A percentile compares a stretch with the other conserved stretches of the same genome.
Evolutionary conservation across 306 rosid genomes (phyloP).

Genomic region (Glycine tomentella): DNA sequence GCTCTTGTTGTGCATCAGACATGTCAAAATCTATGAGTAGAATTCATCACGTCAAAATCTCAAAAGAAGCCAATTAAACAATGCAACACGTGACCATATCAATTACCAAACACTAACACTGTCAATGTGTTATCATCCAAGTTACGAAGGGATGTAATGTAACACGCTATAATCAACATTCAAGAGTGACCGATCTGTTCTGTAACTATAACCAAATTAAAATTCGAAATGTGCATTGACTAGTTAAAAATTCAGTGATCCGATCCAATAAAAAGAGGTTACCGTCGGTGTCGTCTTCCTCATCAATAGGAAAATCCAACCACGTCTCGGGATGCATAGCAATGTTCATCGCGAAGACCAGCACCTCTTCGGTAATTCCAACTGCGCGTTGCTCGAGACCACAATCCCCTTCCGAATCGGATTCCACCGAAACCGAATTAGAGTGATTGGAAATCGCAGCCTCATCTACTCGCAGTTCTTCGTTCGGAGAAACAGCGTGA

Average conservation of each 20-base stretch:
- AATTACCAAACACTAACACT: conserved; percentile 6
- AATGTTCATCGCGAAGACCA: conserved; percentile 82
- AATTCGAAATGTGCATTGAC: conserved; percentile 7
- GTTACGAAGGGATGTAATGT: background rate
- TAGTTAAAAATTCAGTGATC: background rate
- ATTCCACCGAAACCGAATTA: conserved; percentile 33
- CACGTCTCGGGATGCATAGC: conserved; percentile 99
- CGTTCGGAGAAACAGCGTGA: conserved; percentile 27
- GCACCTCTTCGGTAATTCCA: conserved; percentile 88
- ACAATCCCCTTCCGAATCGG: conserved; percentile 47
- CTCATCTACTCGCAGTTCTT: background rate
- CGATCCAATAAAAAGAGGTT: conserved; percentile 20
- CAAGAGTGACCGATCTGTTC: background rate
- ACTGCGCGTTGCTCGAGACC: conserved; percentile 50
- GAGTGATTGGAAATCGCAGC: conserved; percentile 34
- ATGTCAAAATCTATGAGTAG: conserved; percentile 77
- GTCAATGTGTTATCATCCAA: background rate
- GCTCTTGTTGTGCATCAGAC: conserved; percentile 82
- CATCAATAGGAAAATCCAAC: conserved; percentile 95
- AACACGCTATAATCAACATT: background rate
- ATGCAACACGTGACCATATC: background rate
- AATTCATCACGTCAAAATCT: conserved; percentile 32
- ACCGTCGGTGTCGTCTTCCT: conserved; percentile 89
- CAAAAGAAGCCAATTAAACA: conserved; percentile 5
- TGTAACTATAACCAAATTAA: conserved; percentile 1